Base-by-base conservation (phyloP, 228 moss, liverwort and hornwort species). In the Sphagnum magellanicum region DNA sequence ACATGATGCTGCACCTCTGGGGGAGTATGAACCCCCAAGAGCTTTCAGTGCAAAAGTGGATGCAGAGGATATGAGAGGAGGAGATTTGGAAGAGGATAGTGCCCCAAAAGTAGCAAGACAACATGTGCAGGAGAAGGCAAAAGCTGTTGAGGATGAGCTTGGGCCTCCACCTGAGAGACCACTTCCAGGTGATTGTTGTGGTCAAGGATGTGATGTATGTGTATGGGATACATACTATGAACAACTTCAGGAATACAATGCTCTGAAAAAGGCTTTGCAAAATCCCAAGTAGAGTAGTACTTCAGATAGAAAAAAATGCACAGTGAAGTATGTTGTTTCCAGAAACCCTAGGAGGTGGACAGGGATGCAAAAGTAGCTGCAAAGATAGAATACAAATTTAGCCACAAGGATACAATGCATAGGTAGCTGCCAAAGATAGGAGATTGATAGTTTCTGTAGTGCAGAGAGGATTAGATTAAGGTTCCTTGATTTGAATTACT, bases 171-270 rank as follows among this genome's bases (percentile, higher is more conserved):
- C 97, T 7, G 97, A 98, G 69, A 91, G 84, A 72, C 97, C 97
- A 68, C 83, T 98, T 63, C 70, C 93, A 58, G 89, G 74, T 16
- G 97, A 98, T 50, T 98, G 97, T 60, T 98, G 97, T 71, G 97
- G 87, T 51, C 90, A 90, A 66, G 97, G 97, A 74, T 98, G 97
- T 64, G 86, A 88, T 5, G 73, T 84, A 8, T 98, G 97, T 65
- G 74, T 98, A 50, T 98, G 93, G 97, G 97, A 98, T 75, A 81
- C 84, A 48, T 98, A 98, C 76, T 90, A 91, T 69, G 93, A 93
- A 14, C 90, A 90, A 68, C 63, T 93, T 63, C 74, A 74, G 65
- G 84, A 90, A 16, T 98, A 93, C 63, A 88, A 91, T 60, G 84
- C 70, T 70, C 82, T 80, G 53, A 82, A 82, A 68, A 82, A 90